Evolutionary conservation across 2,329 filamentous ascomycete genomes (phyloP).

Genomic region (Mycosphaerelloides madeirae): DNA sequence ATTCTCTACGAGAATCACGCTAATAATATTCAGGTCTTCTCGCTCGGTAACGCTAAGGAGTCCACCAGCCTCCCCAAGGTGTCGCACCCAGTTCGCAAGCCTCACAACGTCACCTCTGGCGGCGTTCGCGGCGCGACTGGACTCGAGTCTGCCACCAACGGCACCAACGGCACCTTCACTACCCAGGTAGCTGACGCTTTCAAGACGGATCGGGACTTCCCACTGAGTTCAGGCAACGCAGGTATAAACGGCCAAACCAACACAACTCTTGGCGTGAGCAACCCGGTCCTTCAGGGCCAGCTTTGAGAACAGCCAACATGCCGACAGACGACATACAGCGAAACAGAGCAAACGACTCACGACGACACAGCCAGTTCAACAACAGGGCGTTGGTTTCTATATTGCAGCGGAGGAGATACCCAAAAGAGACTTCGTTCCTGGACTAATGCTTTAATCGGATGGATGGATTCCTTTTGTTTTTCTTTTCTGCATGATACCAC

Average conservation of each 20-base stretch:
- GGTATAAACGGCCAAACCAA: slow-evolving; percentile 16
- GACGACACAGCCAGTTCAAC: slow-evolving; percentile 15
- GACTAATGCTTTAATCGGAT: slow-evolving; percentile 8
- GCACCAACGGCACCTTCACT: slow-evolving; percentile 29
- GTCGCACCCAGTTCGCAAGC: slow-evolving; percentile 54
- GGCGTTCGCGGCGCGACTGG: slow-evolving; percentile 14
- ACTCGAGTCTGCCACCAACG: slow-evolving; percentile 12
- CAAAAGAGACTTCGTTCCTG: slow-evolving; percentile 20
- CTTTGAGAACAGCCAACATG: slow-evolving; percentile 17
- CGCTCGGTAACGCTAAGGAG: slow-evolving; percentile 70
- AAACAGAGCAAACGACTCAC: slow-evolving; percentile 1
- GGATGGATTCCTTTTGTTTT: slow-evolving; percentile 8
- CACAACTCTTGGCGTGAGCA: slow-evolving; percentile 40
- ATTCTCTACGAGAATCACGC: no score
- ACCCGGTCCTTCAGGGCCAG: slow-evolving; percentile 41
- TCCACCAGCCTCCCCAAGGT: slow-evolving; percentile 65
- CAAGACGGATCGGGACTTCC: slow-evolving; percentile 15
- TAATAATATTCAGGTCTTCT: slow-evolving; percentile 60
- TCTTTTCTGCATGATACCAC: slow-evolving; percentile 24
- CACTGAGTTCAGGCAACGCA: slow-evolving; percentile 3
- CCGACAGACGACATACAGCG: slow-evolving; percentile 1
- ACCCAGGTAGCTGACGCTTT: slow-evolving; percentile 37
- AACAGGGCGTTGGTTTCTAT: slow-evolving; percentile 16
- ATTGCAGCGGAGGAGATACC: slow-evolving; percentile 20
- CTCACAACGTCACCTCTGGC: slow-evolving; percentile 44